Evolutionary conservation across 192 early-diverging fungal species (phyloP).

Genomic region (Lobulomyces angularis): DNA sequence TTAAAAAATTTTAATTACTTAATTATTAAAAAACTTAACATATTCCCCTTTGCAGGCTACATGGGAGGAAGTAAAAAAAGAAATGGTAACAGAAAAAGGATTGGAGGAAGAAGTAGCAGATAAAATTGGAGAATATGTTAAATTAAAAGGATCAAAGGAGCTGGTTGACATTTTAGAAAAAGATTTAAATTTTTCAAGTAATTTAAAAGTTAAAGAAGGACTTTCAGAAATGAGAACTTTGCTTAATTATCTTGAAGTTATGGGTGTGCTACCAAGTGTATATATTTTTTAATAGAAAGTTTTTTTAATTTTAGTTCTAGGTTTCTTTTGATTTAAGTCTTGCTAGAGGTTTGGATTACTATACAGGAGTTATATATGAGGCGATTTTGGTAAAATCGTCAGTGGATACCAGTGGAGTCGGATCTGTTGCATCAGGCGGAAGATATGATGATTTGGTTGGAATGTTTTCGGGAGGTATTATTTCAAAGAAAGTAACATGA

Average conservation of each 20-base stretch:
- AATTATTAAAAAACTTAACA: not conserved
- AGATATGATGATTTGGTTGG: conserved; percentile 97
- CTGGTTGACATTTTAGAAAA: conserved; percentile 59
- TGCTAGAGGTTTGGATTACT: conserved; percentile 97
- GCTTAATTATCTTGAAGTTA: conserved; percentile 73
- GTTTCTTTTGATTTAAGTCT: conserved; percentile 88
- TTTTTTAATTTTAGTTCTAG: conserved; percentile 8
- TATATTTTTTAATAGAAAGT: not conserved
- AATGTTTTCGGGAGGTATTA: conserved; percentile 69
- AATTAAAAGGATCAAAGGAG: conserved; percentile 62
- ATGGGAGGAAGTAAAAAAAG: conserved; percentile 85
- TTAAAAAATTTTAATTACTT: not conserved
- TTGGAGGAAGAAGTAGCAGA: conserved; percentile 68
- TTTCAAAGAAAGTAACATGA: conserved; percentile 41
- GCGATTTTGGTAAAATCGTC: conserved; percentile 46
- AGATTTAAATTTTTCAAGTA: conserved; percentile 51
- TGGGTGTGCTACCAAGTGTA: conserved; percentile 50
- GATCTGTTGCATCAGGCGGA: conserved; percentile 92
- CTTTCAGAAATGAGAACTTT: conserved; percentile 76
- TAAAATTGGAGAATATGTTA: conserved; percentile 84
- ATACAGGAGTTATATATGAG: conserved; percentile 98
- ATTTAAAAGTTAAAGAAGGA: conserved; percentile 60
- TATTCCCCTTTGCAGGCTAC: conserved; percentile 32
- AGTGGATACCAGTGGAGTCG: conserved; percentile 62
- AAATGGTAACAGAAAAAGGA: conserved; percentile 91